Conservation (phyloP, 2,329 filamentous ascomycete genomes). For the Podosphaera fusca region DNA sequence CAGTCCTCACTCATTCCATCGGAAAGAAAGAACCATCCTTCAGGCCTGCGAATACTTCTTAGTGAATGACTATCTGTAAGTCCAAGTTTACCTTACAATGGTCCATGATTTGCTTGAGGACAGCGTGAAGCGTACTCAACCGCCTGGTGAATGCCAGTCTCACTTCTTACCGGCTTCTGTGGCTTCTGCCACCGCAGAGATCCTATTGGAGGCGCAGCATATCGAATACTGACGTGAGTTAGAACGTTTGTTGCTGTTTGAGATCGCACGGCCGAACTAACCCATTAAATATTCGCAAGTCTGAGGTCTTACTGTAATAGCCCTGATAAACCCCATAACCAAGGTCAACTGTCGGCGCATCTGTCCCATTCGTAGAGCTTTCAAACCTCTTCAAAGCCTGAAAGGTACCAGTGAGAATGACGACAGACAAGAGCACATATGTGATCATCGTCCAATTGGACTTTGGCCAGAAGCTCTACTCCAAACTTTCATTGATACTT, state of each 20-base stretch:
- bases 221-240: conserved; percentile 18
- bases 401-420: neutral
- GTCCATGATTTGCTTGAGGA: conserved; percentile 9
- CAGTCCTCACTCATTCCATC: conserved; percentile 25
- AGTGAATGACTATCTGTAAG: neutral
- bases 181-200: conserved; percentile 22
- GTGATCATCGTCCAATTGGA: neutral
- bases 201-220: conserved; percentile 20
- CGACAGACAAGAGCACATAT: neutral
- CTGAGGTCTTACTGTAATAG: neutral
- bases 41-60: neutral
- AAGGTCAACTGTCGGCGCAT: conserved; percentile 1
- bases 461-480: neutral
- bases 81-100: neutral
- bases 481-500: no score
- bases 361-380: neutral
- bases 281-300: conserved; percentile 1
- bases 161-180: conserved; percentile 12
- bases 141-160: conserved; percentile 14
- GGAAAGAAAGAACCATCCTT: conserved; percentile 10
- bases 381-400: neutral
- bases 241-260: neutral
- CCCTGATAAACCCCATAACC: conserved; percentile 1
- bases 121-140: conserved; percentile 1
- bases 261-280: neutral